These are phyloP conservation scores for Fusarium denticulatum DNA, from an alignment of 2,329 filamentous ascomycete genomes.

Conservation along the genomic window DNA sequence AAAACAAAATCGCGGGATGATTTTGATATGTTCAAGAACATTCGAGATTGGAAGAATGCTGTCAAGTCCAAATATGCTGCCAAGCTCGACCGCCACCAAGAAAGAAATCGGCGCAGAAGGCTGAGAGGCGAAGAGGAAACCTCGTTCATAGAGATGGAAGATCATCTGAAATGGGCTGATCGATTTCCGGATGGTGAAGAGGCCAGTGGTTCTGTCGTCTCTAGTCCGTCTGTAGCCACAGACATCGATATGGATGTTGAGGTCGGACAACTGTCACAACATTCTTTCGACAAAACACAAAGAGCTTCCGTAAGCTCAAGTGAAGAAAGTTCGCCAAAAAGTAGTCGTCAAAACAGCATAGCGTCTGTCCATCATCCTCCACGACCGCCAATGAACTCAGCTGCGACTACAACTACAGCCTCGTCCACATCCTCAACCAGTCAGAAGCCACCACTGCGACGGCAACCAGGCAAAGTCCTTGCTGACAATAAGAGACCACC, in stretches of 20 bases:
- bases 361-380: not conserved
- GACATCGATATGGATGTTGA: constrained; percentile 7
- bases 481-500: not conserved
- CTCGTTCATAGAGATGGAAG: constrained; percentile 29
- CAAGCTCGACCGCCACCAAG: constrained; percentile 52
- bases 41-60: constrained; percentile 52
- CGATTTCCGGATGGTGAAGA: constrained; percentile 19
- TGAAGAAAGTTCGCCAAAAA: not conserved
- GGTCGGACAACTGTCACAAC: not conserved
- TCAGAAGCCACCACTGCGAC: not conserved
- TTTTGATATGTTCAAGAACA: constrained; percentile 51
- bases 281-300: constrained; percentile 1
- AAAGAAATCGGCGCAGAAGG: constrained; percentile 56
- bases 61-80: constrained; percentile 36
- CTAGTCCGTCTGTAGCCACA: not conserved
- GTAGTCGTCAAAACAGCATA: constrained; percentile 7
- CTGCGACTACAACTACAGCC: not conserved
- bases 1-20: constrained; percentile 51
- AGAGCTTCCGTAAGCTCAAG: not conserved
- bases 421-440: not conserved
- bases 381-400: not conserved
- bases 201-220: not conserved
- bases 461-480: not conserved
- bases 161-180: constrained; percentile 36
- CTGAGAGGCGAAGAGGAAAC: constrained; percentile 49